Base-by-base conservation (phyloP, 116 monocot genomes). In the Cymodocea nodosa region DNA sequence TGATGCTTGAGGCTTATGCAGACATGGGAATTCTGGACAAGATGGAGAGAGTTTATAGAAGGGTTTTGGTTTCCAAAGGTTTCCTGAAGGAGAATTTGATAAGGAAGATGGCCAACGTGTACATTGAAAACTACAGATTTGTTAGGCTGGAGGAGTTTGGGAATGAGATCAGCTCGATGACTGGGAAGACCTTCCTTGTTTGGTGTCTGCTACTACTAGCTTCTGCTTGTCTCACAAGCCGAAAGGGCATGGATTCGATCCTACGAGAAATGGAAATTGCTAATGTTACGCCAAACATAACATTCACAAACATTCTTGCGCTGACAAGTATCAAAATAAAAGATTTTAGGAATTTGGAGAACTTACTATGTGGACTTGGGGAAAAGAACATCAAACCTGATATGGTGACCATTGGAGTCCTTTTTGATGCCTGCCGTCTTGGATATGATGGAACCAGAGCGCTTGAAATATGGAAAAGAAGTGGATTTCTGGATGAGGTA, bases 1-100 rank as follows among this genome's bases (percentile, higher is more conserved):
- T 59, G 58, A 92, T 92, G 88, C 76, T 87, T 15, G 83, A 85
- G 70, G 83, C 82, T 30, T 92, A 87, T 74, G 76, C 85, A 36
- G 80, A 84, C 51, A 53, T 92, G 24, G 80, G 80, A 16, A 69
- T 84, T 72, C 56, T 87, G 50, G 84, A 82, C 30, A 84, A 87
- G 64, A 78, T 85, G 80, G 85, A 82, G 44, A 83, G 76, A 66
- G 40, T 71, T 58, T 80, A 75, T 23, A 16, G 35, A 20, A 69
- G 69, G 50, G 13, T 64, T 39, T 62, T 80, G 56, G 69, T 78
- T 24, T 68, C 58, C n/a, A 70, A 82, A 35, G 74, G 66, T 19
- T 79, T 58, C 50, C 39, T 92, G 23, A 80, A 83, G 72, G 92
- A 87, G 52, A 65, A 18, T 65, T 69, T 87, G 54, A 78, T 87